A percentile compares a stretch with the other conserved stretches of the same genome.
Conservation (phyloP, 257 asterid genomes). For the Gardenia jasminoides region DNA sequence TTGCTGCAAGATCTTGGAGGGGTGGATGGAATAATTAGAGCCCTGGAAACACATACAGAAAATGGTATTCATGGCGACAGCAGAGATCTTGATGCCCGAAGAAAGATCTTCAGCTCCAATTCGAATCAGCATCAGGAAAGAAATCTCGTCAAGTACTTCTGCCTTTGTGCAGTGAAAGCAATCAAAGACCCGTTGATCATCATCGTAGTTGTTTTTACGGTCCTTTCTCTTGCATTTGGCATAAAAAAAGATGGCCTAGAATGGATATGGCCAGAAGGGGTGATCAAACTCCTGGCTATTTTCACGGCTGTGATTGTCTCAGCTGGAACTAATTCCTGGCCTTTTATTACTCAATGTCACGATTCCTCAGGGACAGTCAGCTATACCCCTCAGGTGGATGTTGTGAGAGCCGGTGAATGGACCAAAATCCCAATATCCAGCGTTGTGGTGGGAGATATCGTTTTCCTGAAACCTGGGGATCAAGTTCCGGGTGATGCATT, state of each 20-base stretch:
- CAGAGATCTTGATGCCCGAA: neutral
- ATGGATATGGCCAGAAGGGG: constrained; percentile 18
- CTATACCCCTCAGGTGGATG: constrained; percentile 14
- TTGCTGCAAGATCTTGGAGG: constrained; percentile 25
- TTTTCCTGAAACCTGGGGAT: constrained; percentile 22
- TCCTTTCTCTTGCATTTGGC: constrained; percentile 25
- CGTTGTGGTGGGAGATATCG: constrained; percentile 22
- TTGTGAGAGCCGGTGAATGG: constrained; percentile 13
- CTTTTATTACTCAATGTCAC: constrained; percentile 8
- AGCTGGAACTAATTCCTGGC: constrained; percentile 18
- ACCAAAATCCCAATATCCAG: neutral
- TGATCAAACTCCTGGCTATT: constrained; percentile 16
- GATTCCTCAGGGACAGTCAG: constrained; percentile 5
- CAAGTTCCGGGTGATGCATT: constrained; percentile 28
- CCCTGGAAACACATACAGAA: constrained; percentile 18
- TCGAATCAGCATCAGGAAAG: neutral
- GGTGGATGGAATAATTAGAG: constrained; percentile 17
- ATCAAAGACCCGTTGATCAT: constrained; percentile 20
- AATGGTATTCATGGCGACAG: constrained; percentile 20
- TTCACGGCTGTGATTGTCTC: constrained; percentile 12
- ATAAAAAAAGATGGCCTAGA: constrained; percentile 18
- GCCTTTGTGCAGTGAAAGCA: constrained; percentile 5
- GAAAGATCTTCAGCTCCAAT: constrained; percentile 9
- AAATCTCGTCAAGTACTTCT: neutral
- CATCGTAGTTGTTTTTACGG: constrained; percentile 8